Conservation (phyloP, 305 asterid genomes). For the Fraxinus dipetala region DNA sequence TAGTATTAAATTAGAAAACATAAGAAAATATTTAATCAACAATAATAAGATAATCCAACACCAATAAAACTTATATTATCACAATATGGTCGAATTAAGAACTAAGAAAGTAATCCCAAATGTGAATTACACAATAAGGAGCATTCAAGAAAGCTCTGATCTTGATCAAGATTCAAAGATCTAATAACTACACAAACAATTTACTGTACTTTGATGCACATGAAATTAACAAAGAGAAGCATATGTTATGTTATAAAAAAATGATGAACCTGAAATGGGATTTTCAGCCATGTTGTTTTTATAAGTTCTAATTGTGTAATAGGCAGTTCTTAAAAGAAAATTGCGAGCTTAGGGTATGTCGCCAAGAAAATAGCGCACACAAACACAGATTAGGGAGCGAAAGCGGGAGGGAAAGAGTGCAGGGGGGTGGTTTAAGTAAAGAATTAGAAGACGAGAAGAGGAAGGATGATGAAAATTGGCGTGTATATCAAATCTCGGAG, state of each 20-base stretch:
- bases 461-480: background rate
- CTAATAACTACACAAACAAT: background rate
- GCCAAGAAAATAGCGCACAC: background rate
- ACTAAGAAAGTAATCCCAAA: background rate
- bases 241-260: background rate
- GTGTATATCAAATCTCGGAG: background rate
- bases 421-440: background rate
- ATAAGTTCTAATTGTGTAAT: constrained; percentile 8
- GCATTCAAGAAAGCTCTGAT: constrained; percentile 32
- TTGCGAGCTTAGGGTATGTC: background rate
- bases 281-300: constrained; percentile 44
- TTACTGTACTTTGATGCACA: background rate
- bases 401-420: background rate
- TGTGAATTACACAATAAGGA: constrained; percentile 13
- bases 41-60: background rate
- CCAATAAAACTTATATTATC: background rate
- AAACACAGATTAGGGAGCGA: background rate
- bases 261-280: constrained; percentile 53
- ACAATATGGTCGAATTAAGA: background rate
- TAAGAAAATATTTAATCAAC: background rate
- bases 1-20: background rate
- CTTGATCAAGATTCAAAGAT: constrained; percentile 27
- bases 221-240: background rate
- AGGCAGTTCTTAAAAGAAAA: constrained; percentile 13
- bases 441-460: background rate